Conservation (phyloP, 1,284 basidiomycete genomes). For the Leccinum solheimii region DNA sequence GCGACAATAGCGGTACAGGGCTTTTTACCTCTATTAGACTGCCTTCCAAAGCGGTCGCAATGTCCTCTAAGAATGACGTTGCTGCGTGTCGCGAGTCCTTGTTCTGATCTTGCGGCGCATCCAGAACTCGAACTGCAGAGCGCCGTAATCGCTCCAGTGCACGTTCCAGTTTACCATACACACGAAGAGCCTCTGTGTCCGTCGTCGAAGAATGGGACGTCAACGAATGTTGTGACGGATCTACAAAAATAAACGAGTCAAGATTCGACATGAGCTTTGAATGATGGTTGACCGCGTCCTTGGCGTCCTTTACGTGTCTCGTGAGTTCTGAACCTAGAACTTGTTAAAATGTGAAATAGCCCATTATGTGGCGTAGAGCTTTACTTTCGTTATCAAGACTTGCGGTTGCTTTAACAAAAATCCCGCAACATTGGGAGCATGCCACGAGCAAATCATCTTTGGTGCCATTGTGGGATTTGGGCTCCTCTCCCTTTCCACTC, state of each 20-base stretch:
- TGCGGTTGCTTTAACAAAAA: conserved; percentile 45
- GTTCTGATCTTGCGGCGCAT: conserved; percentile 26
- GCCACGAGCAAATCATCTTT: conserved; percentile 33
- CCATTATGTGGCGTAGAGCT: too few relatives aligned
- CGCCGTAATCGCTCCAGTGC: conserved; percentile 62
- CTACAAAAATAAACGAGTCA: conserved; percentile 7
- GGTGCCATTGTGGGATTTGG: not conserved
- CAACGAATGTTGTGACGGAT: conserved; percentile 1
- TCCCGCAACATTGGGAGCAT: conserved; percentile 41
- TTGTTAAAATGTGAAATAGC: not conserved
- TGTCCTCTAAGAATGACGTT: conserved; percentile 24
- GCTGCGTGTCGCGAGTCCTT: conserved; percentile 7
- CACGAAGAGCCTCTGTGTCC: conserved; percentile 36
- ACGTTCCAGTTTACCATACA: conserved; percentile 54
- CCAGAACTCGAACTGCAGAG: conserved; percentile 46
- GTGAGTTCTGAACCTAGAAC: conserved; percentile 21
- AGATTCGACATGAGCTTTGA: conserved; percentile 18
- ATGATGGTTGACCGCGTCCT: conserved; percentile 19
- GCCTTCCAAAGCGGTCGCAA: conserved; percentile 22
- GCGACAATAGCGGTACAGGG: not conserved
- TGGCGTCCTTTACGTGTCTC: conserved; percentile 26
- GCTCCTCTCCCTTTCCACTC: not conserved
- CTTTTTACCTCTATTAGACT: conserved; percentile 31
- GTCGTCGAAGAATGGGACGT: not conserved
- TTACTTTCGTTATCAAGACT: conserved; percentile 28